A percentile compares a stretch with the other conserved stretches of the same genome.
Evolutionary conservation across 768 basidiomycete genomes (phyloP).

Genomic region (Suillus subluteus): DNA sequence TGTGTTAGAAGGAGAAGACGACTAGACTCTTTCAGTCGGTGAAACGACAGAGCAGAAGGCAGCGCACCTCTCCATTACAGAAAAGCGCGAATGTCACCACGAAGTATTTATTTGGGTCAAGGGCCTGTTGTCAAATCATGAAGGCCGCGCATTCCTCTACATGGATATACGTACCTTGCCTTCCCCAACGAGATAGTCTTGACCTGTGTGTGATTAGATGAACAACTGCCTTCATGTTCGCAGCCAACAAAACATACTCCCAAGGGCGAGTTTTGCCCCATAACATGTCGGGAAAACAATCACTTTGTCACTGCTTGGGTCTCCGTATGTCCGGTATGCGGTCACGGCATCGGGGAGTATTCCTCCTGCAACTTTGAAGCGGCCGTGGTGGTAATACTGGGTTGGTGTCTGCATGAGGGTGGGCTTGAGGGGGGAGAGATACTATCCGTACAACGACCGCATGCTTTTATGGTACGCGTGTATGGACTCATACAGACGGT

Average conservation of each 20-base stretch:
- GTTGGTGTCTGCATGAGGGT: constrained; percentile 28
- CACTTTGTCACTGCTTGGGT: constrained; percentile 51
- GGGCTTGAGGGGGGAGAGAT: background rate
- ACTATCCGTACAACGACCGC: background rate
- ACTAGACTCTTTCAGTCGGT: constrained; percentile 35
- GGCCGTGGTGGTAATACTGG: constrained; percentile 56
- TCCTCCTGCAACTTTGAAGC: constrained; percentile 55
- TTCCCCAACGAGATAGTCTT: constrained; percentile 50
- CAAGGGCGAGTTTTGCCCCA: constrained; percentile 48
- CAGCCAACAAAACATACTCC: constrained; percentile 39
- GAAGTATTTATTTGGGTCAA: constrained; percentile 56
- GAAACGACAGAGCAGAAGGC: background rate
- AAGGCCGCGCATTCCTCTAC: background rate
- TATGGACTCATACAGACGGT: background rate
- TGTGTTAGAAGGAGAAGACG: constrained; percentile 65
- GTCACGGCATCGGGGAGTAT: constrained; percentile 59
- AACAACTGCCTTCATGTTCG: constrained; percentile 36
- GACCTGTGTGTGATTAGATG: constrained; percentile 37
- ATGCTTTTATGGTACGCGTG: constrained; percentile 6
- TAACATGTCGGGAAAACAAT: constrained; percentile 62
- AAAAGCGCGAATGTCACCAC: constrained; percentile 61
- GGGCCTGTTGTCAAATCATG: constrained; percentile 35
- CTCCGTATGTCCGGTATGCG: constrained; percentile 59
- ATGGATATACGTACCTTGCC: constrained; percentile 42
- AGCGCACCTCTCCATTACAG: constrained; percentile 58